These are phyloP conservation scores for Lathyrus sativus DNA, from an alignment of 306 rosid species.

Conservation along the genomic window DNA sequence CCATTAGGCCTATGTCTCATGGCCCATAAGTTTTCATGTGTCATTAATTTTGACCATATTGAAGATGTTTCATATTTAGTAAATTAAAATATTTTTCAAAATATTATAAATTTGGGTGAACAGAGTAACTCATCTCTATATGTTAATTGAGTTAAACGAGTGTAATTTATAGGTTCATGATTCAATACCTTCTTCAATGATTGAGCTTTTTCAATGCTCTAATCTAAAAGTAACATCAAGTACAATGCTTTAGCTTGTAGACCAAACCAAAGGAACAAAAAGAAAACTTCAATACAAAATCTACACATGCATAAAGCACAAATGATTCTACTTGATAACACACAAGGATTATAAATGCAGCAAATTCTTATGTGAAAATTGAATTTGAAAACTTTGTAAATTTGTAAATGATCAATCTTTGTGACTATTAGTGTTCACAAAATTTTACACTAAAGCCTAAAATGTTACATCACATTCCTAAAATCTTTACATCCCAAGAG, in stretches of 20 bases:
- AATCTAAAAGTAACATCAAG: conserved; percentile 23
- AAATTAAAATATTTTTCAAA: background rate
- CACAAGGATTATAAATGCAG: conserved; percentile 11
- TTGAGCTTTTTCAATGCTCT: background rate
- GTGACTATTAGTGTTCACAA: conserved; percentile 40
- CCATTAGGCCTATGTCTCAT: conserved; percentile 27
- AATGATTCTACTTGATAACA: background rate
- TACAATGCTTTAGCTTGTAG: conserved; percentile 28
- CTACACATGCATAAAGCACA: background rate
- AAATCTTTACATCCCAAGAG: conserved; percentile 41
- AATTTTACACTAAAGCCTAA: conserved; percentile 41
- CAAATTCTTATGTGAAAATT: conserved; percentile 17
- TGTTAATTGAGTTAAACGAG: too few species aligned
- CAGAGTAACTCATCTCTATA: too few species aligned
- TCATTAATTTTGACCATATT: conserved; percentile 4
- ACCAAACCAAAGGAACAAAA: conserved; percentile 22
- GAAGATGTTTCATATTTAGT: conserved; percentile 24
- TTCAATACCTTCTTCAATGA: background rate
- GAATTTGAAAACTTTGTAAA: background rate
- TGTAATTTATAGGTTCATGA: too few species aligned
- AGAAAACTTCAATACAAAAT: background rate
- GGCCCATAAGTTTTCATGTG: background rate
- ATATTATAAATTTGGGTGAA: too few species aligned
- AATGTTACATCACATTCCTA: conserved; percentile 41
- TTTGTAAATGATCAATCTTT: conserved; percentile 14